phyloP scores from a whole-genome alignment of 805 yeast species.

The Yamadazyma kitorensis region DNA sequence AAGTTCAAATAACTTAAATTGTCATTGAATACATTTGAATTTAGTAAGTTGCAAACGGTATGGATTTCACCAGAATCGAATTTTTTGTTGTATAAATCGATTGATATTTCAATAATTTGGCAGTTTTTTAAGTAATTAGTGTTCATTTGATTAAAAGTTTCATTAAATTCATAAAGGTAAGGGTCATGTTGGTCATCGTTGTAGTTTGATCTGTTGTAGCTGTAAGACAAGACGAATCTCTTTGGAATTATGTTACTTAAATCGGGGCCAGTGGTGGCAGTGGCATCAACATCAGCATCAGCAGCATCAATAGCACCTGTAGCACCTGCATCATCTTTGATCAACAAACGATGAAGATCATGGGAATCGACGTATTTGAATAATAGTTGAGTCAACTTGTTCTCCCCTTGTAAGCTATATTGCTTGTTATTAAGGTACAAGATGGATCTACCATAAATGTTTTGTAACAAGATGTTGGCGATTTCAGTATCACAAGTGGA shows the following conservation, averaged over 20 bases:
- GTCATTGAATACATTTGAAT: slow-evolving; percentile 5
- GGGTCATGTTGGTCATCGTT: slow-evolving; percentile 7
- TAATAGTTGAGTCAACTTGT: slow-evolving; percentile 6
- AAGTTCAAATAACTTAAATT: slow-evolving; percentile 14
- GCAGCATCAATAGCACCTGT: slow-evolving; percentile 1
- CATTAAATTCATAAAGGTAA: slow-evolving; percentile 5
- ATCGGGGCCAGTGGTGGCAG: background rate
- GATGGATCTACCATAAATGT: slow-evolving; percentile 13
- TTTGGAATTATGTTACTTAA: slow-evolving; percentile 10
- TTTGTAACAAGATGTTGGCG: slow-evolving; percentile 6
- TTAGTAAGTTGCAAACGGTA: slow-evolving; percentile 4
- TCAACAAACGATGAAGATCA: slow-evolving; percentile 4
- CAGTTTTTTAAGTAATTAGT: slow-evolving; percentile 8
- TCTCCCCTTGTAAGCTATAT: slow-evolving; percentile 2
- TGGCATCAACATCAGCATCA: background rate
- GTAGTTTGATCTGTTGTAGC: slow-evolving; percentile 6
- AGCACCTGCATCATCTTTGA: background rate
- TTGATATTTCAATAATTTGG: slow-evolving; percentile 9
- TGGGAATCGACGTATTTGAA: slow-evolving; percentile 9
- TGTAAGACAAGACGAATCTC: slow-evolving; percentile 12
- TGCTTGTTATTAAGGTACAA: slow-evolving; percentile 9
- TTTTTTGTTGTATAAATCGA: slow-evolving; percentile 14
- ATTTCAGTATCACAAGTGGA: background rate
- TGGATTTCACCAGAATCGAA: slow-evolving; percentile 8
- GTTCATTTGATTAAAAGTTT: background rate